Conservation (phyloP, 2,329 filamentous ascomycete genomes). For the Chalaropsis ovoidea region DNA sequence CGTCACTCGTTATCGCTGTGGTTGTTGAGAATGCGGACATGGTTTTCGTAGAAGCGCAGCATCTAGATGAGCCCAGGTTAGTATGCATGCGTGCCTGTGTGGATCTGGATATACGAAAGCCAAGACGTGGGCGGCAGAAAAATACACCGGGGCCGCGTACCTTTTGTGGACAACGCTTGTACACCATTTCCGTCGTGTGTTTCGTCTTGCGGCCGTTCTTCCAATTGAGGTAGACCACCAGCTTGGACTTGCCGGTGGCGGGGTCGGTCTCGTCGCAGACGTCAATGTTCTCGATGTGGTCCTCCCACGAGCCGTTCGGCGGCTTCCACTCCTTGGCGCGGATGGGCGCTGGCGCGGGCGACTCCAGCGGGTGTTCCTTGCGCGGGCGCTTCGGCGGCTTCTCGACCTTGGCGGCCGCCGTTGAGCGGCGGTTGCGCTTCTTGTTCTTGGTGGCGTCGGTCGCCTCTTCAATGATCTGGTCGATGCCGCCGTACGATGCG, state of each 20-base stretch:
- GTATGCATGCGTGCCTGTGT: neutral
- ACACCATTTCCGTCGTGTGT: constrained; percentile 57
- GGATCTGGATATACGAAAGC: neutral
- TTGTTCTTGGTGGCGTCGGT: constrained; percentile 43
- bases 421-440: constrained; percentile 47
- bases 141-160: constrained; percentile 34
- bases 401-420: constrained; percentile 32
- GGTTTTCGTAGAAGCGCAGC: constrained; percentile 50
- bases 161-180: constrained; percentile 69
- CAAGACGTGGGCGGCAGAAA: neutral
- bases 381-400: constrained; percentile 37
- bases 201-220: constrained; percentile 63
- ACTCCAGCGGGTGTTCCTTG: constrained; percentile 42
- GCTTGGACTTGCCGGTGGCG: constrained; percentile 34
- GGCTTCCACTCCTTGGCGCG: constrained; percentile 45
- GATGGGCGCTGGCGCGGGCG: constrained; percentile 37
- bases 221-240: constrained; percentile 64
- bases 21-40: constrained; percentile 43
- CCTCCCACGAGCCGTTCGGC: constrained; percentile 67
- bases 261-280: constrained; percentile 57
- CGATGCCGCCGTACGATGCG: constrained; percentile 51
- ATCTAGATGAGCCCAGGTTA: constrained; percentile 36
- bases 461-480: constrained; percentile 44
- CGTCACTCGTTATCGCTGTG: constrained; percentile 1
- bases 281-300: constrained; percentile 59